A percentile compares a stretch with the other conserved stretches of the same genome.
phyloP scores from a whole-genome alignment of 2,329 filamentous ascomycete species.

The Xylaria sp. region DNA sequence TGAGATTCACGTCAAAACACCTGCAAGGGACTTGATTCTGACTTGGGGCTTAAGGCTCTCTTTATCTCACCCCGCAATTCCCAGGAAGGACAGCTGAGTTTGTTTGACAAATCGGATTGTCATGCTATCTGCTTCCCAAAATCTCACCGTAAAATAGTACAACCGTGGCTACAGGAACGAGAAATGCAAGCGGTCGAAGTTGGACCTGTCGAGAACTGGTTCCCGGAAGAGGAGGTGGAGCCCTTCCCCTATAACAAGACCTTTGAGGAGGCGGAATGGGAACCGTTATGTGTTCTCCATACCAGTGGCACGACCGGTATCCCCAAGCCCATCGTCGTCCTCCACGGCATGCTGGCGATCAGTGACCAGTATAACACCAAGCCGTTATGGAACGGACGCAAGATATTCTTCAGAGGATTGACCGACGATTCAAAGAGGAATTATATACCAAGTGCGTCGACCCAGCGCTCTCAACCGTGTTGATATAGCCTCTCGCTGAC shows the following conservation, averaged over 20 bases:
- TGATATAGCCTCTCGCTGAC: background rate
- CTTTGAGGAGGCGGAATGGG: conserved; percentile 55
- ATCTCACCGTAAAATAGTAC: conserved; percentile 46
- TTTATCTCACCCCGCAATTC: conserved; percentile 59
- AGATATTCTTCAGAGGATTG: conserved; percentile 36
- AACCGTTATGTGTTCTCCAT: conserved; percentile 56
- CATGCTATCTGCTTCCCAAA: conserved; percentile 51
- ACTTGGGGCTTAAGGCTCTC: conserved; percentile 47
- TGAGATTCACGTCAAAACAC: conserved; percentile 32
- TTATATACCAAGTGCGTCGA: conserved; percentile 45
- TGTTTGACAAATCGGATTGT: conserved; percentile 58
- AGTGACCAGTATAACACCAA: conserved; percentile 48
- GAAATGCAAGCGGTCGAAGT: conserved; percentile 53
- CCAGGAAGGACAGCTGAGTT: conserved; percentile 55
- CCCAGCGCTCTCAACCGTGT: background rate
- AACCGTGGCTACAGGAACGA: conserved; percentile 52
- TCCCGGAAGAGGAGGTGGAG: conserved; percentile 49
- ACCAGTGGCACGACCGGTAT: conserved; percentile 59
- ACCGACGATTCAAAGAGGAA: conserved; percentile 26
- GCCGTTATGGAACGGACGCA: conserved; percentile 40
- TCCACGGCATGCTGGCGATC: conserved; percentile 52
- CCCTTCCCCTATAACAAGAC: conserved; percentile 54
- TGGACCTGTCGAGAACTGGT: conserved; percentile 49
- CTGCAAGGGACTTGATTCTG: background rate
- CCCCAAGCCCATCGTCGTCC: conserved; percentile 56